Percentiles rank a stretch among this genome's conserved stretches.
These are phyloP conservation scores for Prunella vulgaris DNA, from an alignment of 257 asterid genomes.

Conservation along the genomic window DNA sequence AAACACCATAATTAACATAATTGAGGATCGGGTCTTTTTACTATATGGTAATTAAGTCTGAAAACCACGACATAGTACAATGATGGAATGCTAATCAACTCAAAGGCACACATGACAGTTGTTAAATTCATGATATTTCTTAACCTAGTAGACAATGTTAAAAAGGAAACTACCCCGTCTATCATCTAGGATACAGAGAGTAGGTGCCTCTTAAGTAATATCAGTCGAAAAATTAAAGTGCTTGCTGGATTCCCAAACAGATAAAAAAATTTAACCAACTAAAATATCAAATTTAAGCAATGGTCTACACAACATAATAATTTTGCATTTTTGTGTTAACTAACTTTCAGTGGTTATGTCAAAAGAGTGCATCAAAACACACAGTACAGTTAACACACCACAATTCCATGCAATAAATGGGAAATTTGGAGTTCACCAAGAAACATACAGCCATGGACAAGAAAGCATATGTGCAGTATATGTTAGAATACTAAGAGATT, in stretches of 20 bases:
- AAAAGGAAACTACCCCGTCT: not conserved
- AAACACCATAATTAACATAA: not conserved
- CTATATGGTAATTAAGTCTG: not conserved
- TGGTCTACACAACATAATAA: not conserved
- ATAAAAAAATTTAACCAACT: not conserved
- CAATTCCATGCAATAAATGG: conserved; percentile 5
- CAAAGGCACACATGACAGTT: not conserved
- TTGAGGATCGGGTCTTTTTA: not conserved
- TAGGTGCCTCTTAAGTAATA: not conserved
- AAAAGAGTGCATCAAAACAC: not conserved
- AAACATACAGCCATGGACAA: not conserved
- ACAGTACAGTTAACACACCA: not conserved
- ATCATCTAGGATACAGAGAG: not conserved
- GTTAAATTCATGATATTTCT: conserved; percentile 1
- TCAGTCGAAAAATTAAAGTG: not conserved
- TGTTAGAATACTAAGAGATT: not conserved
- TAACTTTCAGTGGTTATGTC: not conserved
- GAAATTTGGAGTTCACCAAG: not conserved
- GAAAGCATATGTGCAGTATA: not conserved
- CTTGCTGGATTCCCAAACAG: not conserved
- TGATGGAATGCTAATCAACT: not conserved
- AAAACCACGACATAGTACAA: not conserved
- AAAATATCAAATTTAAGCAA: not conserved
- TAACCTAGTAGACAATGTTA: conserved; percentile 3
- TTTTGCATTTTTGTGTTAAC: not conserved